These are phyloP conservation scores for Ceriops decandra DNA, from an alignment of 345 rosid species.

Conservation along the genomic window DNA sequence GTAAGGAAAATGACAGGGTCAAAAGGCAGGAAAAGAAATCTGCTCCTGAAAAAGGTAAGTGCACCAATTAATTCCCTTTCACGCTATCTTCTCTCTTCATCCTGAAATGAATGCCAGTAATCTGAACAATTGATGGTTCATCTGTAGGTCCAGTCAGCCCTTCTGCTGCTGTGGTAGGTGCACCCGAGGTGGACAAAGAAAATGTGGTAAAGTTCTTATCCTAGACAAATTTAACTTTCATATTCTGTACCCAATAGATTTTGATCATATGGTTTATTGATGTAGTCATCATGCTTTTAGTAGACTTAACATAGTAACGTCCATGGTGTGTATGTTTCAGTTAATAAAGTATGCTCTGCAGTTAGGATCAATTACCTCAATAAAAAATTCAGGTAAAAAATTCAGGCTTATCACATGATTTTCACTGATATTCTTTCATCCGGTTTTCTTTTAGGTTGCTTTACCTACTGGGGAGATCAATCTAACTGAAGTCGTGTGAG, in stretches of 20 bases:
- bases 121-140: neutral
- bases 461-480: slow-evolving; percentile 27
- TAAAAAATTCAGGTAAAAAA: too few species aligned
- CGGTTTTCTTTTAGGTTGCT: slow-evolving; percentile 25
- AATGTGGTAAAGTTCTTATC: slow-evolving; percentile 46
- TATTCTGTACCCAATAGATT: too few species aligned
- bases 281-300: too few species aligned
- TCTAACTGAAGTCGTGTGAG: slow-evolving; percentile 21
- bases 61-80: neutral
- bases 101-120: too few species aligned
- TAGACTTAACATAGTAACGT: too few species aligned
- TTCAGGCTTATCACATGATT: too few species aligned
- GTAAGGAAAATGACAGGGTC: slow-evolving; percentile 38
- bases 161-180: slow-evolving; percentile 20
- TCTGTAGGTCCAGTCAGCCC: slow-evolving; percentile 45
- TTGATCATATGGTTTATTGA: too few species aligned
- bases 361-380: too few species aligned
- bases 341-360: too few species aligned
- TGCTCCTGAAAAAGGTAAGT: slow-evolving; percentile 48
- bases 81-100: neutral
- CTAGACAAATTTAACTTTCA: neutral
- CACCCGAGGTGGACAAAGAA: slow-evolving; percentile 72
- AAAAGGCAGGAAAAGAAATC: slow-evolving; percentile 47
- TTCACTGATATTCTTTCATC: too few species aligned
- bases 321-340: too few species aligned